phyloP scores from a whole-genome alignment of 331 rosid genomes.

The Acacia pycnantha region DNA sequence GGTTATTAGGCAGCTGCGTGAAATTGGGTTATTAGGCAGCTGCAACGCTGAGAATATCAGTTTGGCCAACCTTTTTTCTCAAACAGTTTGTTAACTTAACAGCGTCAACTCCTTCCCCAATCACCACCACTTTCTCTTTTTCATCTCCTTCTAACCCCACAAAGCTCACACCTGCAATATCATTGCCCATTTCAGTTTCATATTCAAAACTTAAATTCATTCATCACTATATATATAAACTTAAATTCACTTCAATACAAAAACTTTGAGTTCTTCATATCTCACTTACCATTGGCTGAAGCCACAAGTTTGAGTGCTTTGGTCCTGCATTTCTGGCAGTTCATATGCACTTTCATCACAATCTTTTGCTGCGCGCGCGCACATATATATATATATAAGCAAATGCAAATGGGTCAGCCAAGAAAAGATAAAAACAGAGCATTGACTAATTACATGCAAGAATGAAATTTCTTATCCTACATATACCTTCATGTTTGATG shows the following conservation, averaged over 20 bases:
- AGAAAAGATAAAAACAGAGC: neutral
- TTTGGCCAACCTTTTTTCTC: neutral
- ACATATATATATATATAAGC: neutral
- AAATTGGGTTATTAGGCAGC: neutral
- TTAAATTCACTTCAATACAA: neutral
- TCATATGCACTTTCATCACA: slow-evolving; percentile 45
- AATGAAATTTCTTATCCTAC: neutral
- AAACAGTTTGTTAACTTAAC: neutral
- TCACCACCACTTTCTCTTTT: neutral
- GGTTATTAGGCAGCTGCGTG: neutral
- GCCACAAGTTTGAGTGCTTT: slow-evolving; percentile 43
- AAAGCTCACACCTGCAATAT: slow-evolving; percentile 1
- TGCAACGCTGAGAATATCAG: neutral
- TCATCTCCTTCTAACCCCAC: neutral
- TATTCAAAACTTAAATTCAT: neutral
- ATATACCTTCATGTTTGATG: neutral
- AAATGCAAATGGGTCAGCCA: neutral
- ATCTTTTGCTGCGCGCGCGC: slow-evolving; percentile 51
- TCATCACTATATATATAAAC: too few relatives aligned
- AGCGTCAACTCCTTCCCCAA: neutral
- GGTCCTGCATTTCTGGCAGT: slow-evolving; percentile 39
- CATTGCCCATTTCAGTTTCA: neutral
- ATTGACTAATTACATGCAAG: neutral
- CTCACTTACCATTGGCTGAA: slow-evolving; percentile 29
- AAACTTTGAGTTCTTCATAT: neutral